Base-by-base conservation (phyloP, 257 asterid genomes). In the Cordia subcordata region DNA sequence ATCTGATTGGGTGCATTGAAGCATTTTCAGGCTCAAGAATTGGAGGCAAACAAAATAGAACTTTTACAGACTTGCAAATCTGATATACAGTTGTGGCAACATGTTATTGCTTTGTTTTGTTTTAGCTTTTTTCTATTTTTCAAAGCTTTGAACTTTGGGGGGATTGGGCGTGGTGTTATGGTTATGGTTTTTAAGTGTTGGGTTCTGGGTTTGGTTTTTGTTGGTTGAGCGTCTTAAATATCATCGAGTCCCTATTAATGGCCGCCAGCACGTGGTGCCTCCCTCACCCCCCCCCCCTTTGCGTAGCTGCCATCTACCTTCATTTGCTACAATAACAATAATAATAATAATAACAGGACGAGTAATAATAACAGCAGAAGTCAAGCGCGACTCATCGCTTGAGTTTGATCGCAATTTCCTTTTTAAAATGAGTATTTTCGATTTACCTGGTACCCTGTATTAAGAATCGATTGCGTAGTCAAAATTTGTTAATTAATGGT, bases 191-290 rank as follows among this genome's bases (percentile, higher is more conserved):
- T n/a, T n/a, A n/a, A n/a, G n/a, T n/a, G n/a, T n/a, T n/a, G n/a
- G n/a, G n/a, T n/a, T n/a, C n/a, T 45, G 16, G 75, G 81, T 81
- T 87, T 82, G 96, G 94, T 82, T 81, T 42, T 71, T 58, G 63
- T 72, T 81, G 79, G 90, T 73, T 64, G 76, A 70, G 83, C 47
- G 68, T 58, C 71, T 60, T 76, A 72, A 84, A 78, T 87, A 72
- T 59, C 12, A 4, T 15, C 61, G 52, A 67, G 68, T n/a, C 65
- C 65, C 55, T 62, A 17, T 55, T 11, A 59, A 68, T 59, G 64
- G 66, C 70, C 79, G 72, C 69, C 35, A 59, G 75, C 69, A 62
- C 75, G 79, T 33, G 63, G 27, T 54, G 37, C 20, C 45, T 40
- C 44, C 69, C 64, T 74, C 32, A 9, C 51, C 15, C 51, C 66